These are phyloP conservation scores for Cyclotella kingstonii DNA, from an alignment of 108 stramenopile genomes.

Conservation along the genomic window DNA sequence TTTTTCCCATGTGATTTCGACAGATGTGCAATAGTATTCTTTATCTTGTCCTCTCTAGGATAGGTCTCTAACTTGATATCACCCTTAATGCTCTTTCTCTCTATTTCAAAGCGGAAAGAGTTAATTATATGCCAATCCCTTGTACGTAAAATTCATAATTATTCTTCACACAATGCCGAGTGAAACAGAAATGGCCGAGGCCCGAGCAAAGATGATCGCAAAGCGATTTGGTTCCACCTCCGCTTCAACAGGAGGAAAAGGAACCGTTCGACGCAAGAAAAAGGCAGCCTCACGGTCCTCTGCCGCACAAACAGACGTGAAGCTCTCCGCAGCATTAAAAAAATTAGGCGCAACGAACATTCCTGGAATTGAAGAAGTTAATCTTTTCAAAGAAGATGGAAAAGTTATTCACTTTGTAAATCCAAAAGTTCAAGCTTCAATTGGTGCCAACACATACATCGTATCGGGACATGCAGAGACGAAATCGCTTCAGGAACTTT, in stretches of 20 bases:
- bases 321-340: conserved; percentile 90
- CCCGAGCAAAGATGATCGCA: conserved; percentile 87
- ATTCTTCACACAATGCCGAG: conserved; percentile 50
- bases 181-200: conserved; percentile 71
- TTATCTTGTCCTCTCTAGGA: too few species aligned
- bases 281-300: conserved; percentile 83
- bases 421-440: conserved; percentile 95
- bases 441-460: conserved; percentile 97
- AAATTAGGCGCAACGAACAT: conserved; percentile 97
- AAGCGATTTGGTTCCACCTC: conserved; percentile 88
- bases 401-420: conserved; percentile 96
- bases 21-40: too few species aligned
- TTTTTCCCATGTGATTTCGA: too few species aligned
- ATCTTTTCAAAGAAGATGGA: conserved; percentile 97
- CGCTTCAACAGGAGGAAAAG: conserved; percentile 90
- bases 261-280: conserved; percentile 92
- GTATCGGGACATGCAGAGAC: conserved; percentile 91
- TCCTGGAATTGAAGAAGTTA: conserved; percentile 97
- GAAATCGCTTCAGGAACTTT: conserved; percentile 91
- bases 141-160: conserved; percentile 1
- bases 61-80: too few species aligned
- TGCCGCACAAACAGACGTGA: conserved; percentile 91
- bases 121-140: too few species aligned
- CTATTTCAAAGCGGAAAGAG: too few species aligned
- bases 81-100: too few species aligned